Base-by-base conservation (phyloP, 2,329 filamentous ascomycete species). In the Escovopsis weberi region DNA sequence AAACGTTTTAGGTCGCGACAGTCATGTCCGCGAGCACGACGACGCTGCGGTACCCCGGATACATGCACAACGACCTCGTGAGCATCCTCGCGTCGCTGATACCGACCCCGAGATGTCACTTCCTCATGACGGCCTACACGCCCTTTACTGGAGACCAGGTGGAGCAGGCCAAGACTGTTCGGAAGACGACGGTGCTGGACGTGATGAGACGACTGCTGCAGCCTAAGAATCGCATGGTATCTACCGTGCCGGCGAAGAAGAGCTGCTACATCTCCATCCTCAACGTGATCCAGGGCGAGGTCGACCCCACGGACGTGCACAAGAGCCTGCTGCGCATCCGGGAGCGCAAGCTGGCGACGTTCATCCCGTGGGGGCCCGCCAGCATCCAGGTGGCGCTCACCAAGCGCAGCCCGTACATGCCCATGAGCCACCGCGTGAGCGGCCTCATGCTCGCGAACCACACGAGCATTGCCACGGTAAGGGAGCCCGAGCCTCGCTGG, bases 61-160 rank as follows among this genome's bases (percentile, higher is more conserved):
- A 98, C 66, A 98, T 98, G 91, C 91, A 98, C 70, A 98, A 98
- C 62, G 91, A 98, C 59, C 80, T 98, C 12, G 88, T 94, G 57
- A 91, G 89, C 62, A 96, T 98, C 54, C 75, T 98, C 45, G 91
- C 93, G 23, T 94, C 87, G 18, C 74, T 98, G 36, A 96, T 98
- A 48, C 91, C 91, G 2, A 98, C 89, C 0, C 93, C 91, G 9
- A 81, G 91, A 53, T 94, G 88, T 59, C 93, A 98, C 66, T 98
- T 98, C 74, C 72, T 98, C 45, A 94, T 95, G 79, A 98, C 91
- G 5, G 86, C 89, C 37, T 98, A 98, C 67, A 98, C 91, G 0
- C 91, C 91, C 6, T 98, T 98, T 58, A 96, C 91, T 0, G 85
- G 87, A 47, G 86, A 95, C 59, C 91, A 91, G 57, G 85, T 98